Conservation (phyloP, 306 rosid species). For the Sphenostylis stenocarpa region DNA sequence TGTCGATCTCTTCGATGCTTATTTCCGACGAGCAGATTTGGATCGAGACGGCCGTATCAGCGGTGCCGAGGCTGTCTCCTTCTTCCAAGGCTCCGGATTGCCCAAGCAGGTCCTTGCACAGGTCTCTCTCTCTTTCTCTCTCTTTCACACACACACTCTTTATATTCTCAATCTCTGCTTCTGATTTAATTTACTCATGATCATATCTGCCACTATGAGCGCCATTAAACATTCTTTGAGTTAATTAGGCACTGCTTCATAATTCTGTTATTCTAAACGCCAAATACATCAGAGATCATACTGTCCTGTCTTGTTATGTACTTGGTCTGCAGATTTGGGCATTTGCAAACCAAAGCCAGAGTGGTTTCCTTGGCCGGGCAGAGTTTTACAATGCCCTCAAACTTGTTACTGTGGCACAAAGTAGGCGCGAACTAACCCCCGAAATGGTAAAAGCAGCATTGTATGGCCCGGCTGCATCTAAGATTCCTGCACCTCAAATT, state of each 20-base stretch:
- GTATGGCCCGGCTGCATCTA: slow-evolving; percentile 84
- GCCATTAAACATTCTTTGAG: background rate
- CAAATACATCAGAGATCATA: background rate
- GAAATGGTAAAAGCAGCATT: slow-evolving; percentile 93
- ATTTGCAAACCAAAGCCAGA: slow-evolving; percentile 71
- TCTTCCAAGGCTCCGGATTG: slow-evolving; percentile 94
- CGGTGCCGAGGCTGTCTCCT: slow-evolving; percentile 87
- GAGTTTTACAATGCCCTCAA: slow-evolving; percentile 98
- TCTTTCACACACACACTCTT: background rate
- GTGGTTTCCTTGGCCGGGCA: slow-evolving; percentile 75
- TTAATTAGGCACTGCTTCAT: background rate
- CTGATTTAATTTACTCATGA: background rate
- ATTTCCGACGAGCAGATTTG: slow-evolving; percentile 93
- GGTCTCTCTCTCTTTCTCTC: slow-evolving; percentile 40
- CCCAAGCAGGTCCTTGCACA: slow-evolving; percentile 84
- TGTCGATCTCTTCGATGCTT: slow-evolving; percentile 96
- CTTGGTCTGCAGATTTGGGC: slow-evolving; percentile 77
- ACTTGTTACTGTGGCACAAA: slow-evolving; percentile 98
- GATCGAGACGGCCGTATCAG: slow-evolving; percentile 97
- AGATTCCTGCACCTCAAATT: slow-evolving; percentile 95
- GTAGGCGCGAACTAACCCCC: slow-evolving; percentile 82
- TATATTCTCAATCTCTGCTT: background rate
- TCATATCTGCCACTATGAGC: background rate
- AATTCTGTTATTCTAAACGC: background rate
- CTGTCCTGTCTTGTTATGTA: background rate